phyloP scores from a whole-genome alignment of 139 green algal species.

The Coelastrella sp. region DNA sequence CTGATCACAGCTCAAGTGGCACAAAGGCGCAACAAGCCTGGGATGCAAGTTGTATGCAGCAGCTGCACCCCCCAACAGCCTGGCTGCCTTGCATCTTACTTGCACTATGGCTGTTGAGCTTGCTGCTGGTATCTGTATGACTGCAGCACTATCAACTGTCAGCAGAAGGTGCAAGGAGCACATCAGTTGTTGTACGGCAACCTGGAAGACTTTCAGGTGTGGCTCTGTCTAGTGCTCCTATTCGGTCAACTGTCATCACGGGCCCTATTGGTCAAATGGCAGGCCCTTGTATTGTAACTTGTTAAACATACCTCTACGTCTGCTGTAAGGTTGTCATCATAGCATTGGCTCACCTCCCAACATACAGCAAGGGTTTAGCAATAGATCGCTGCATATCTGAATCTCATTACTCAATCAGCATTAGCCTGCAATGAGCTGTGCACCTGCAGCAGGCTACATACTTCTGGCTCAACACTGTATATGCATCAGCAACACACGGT shows the following conservation, averaged over 20 bases:
- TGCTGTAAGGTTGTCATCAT: not conserved
- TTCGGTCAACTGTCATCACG: no score
- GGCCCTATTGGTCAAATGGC: no score
- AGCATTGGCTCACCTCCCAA: no score
- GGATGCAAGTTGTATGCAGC: no score
- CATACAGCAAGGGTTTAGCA: no score
- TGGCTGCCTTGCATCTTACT: not conserved
- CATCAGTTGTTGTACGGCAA: slow-evolving; percentile 43
- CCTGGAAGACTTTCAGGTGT: slow-evolving; percentile 50
- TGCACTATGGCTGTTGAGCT: not conserved
- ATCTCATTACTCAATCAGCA: not conserved
- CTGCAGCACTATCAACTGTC: slow-evolving; percentile 33
- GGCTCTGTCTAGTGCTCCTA: not conserved
- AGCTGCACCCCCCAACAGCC: not conserved
- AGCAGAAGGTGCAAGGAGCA: slow-evolving; percentile 24
- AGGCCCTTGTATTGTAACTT: no score
- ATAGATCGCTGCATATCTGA: no score
- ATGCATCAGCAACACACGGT: no score
- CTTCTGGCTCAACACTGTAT: no score
- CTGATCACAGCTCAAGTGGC: not conserved
- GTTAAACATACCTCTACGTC: not conserved
- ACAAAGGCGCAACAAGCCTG: no score
- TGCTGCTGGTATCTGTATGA: not conserved
- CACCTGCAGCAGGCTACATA: no score
- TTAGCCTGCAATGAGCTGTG: not conserved